A percentile compares a stretch with the other conserved stretches of the same genome.
phyloP scores from a whole-genome alignment of 495 filamentous ascomycete species.

The Penicillium parvum region DNA sequence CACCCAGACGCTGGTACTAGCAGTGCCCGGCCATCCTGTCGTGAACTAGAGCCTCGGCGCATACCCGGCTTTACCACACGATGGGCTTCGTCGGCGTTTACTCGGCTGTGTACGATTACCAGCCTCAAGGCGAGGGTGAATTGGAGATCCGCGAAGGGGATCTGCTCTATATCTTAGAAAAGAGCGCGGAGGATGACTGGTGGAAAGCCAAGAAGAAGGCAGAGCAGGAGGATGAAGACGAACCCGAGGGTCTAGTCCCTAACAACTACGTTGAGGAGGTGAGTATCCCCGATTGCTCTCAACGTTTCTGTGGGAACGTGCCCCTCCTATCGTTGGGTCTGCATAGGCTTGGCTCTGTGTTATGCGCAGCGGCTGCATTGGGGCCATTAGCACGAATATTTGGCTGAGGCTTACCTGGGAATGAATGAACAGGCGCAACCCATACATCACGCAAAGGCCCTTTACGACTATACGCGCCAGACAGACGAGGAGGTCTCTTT shows the following conservation, averaged over 20 bases:
- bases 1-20: slow-evolving; percentile 19
- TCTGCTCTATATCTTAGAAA: slow-evolving; percentile 86
- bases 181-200: slow-evolving; percentile 88
- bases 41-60: not conserved
- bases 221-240: slow-evolving; percentile 83
- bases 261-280: slow-evolving; percentile 98
- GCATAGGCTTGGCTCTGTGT: not conserved
- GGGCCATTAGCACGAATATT: not conserved
- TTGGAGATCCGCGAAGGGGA: slow-evolving; percentile 85
- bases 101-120: slow-evolving; percentile 90
- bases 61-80: slow-evolving; percentile 9
- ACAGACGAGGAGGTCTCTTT: slow-evolving; percentile 98
- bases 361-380: not conserved
- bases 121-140: slow-evolving; percentile 83
- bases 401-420: slow-evolving; percentile 15
- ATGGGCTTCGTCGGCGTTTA: slow-evolving; percentile 89
- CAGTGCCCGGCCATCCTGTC: slow-evolving; percentile 9
- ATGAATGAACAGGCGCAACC: slow-evolving; percentile 58
- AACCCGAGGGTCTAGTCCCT: slow-evolving; percentile 88
- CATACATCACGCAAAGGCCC: slow-evolving; percentile 67
- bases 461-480: slow-evolving; percentile 95
- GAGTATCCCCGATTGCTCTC: slow-evolving; percentile 31
- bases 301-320: not conserved
- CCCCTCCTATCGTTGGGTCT: not conserved
- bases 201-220: slow-evolving; percentile 99